These are phyloP conservation scores for Daldinia concentrica DNA, from an alignment of 495 filamentous ascomycete genomes.

Conservation along the genomic window DNA sequence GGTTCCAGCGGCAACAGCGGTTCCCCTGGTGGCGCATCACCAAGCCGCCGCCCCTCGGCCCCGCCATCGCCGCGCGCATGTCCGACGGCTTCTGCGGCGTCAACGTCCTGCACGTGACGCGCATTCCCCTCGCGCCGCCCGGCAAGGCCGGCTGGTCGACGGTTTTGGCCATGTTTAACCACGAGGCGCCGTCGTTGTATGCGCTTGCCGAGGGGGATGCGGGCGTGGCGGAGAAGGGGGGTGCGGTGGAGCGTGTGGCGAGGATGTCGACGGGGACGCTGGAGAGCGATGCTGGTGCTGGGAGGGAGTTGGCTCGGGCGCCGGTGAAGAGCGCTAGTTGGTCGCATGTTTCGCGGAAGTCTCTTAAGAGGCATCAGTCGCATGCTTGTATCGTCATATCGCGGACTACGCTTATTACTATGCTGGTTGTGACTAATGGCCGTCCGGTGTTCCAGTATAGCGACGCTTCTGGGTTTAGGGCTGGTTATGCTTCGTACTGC, in stretches of 20 bases:
- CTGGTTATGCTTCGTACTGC: constrained; percentile 48
- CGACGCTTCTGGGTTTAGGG: constrained; percentile 48
- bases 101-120: constrained; percentile 24
- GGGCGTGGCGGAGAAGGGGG: neutral
- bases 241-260: constrained; percentile 7
- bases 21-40: constrained; percentile 32
- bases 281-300: neutral
- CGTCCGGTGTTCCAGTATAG: constrained; percentile 48
- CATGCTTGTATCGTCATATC: constrained; percentile 45
- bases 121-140: constrained; percentile 22
- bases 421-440: constrained; percentile 44
- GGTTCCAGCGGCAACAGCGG: constrained; percentile 40
- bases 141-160: constrained; percentile 34
- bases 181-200: constrained; percentile 1
- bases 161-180: constrained; percentile 38
- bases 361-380: constrained; percentile 33
- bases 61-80: constrained; percentile 40
- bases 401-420: constrained; percentile 49
- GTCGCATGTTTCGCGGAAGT: constrained; percentile 16
- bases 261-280: neutral
- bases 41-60: constrained; percentile 44
- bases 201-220: neutral
- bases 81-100: constrained; percentile 42
- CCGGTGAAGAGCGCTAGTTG: constrained; percentile 20
- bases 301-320: neutral